These are phyloP conservation scores for Aspergillus tamarii DNA, from an alignment of 2,329 filamentous ascomycete genomes.

Conservation along the genomic window DNA sequence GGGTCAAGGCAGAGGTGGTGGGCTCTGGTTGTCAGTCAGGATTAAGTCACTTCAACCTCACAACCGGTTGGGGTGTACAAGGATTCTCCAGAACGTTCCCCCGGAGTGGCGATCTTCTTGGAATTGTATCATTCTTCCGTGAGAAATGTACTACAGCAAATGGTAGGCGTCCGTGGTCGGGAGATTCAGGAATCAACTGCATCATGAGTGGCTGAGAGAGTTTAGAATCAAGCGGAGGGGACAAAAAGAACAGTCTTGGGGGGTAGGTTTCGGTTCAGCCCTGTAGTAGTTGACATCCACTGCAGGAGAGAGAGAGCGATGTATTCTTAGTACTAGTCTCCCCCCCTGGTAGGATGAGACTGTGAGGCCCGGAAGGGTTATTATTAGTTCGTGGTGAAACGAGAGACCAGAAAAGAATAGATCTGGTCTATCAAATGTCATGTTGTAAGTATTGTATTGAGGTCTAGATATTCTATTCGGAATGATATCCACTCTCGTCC, in stretches of 20 bases:
- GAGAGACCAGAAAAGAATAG: not conserved
- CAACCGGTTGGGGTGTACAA: not conserved
- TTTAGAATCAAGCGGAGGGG: not conserved
- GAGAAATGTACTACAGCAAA: constrained; percentile 21
- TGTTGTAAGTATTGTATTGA: too few species aligned
- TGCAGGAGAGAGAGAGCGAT: not conserved
- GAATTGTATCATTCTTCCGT: constrained; percentile 3
- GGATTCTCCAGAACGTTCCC: constrained; percentile 6
- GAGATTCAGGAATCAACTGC: constrained; percentile 35
- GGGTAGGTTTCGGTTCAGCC: constrained; percentile 7
- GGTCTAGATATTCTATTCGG: too few species aligned
- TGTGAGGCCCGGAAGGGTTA: not conserved
- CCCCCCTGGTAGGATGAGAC: not conserved
- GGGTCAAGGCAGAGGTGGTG: not conserved
- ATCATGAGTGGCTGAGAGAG: constrained; percentile 20
- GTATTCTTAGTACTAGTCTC: not conserved
- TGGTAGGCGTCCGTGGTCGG: constrained; percentile 30
- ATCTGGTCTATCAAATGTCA: not conserved
- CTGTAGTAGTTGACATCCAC: constrained; percentile 6
- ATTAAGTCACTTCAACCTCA: not conserved
- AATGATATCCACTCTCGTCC: not conserved
- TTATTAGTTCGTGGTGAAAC: not conserved
- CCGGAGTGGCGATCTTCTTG: constrained; percentile 5
- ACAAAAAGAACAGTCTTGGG: not conserved
- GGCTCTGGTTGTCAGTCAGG: not conserved